Evolutionary conservation across 345 rosid genomes (phyloP), one percentile per base, ranked within the genome.

Genomic region (Gossypium mustelinum): DNA sequence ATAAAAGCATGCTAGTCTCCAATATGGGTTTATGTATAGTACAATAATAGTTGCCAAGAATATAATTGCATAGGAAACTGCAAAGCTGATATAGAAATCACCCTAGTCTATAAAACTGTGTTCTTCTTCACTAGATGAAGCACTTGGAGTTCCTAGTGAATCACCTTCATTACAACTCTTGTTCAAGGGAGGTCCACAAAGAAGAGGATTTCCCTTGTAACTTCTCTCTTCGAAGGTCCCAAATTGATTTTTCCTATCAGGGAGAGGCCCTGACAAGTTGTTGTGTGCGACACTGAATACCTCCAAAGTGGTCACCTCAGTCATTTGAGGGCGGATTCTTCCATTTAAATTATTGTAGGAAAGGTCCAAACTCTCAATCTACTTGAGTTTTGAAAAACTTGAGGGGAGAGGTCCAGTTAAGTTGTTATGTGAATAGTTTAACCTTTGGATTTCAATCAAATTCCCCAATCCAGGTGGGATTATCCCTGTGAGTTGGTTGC

Each of bases 221-320:
- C 29, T 27, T 3, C 3, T 27, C 29, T 2, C 29, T 3, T 27
- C 4, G 4, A 27, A 27, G 29, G 29, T 27, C 29, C 29, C 29
- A 27, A 27, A 2, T 27, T 27, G 29, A 27, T 2, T 2, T 27
- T 27, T 27, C 4, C 29, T 27, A 27, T 27, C 29, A 27, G 3
- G 29, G 29, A 27, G 29, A 27, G 29, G 4, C 3, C 18, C 29
- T 2, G 29, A 27, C 29, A 27, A 27, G 29, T 27, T 27, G 29
- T 27, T 27, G 29, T 2, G 29, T 10, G 80, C 80, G 0, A 80
- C 86, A 0, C 18, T 75, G 45, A 83, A 80, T 3, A 50, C 24
- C 3, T 0, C 44, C 7, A 80, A 39, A 4, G 0, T 0, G 12
- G 64, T 11, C 11, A 83, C 24, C 52, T 63, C 39, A 1, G 44